These are phyloP conservation scores for Penicillium sp. DNA, from an alignment of 2,329 filamentous ascomycete species.

Conservation along the genomic window DNA sequence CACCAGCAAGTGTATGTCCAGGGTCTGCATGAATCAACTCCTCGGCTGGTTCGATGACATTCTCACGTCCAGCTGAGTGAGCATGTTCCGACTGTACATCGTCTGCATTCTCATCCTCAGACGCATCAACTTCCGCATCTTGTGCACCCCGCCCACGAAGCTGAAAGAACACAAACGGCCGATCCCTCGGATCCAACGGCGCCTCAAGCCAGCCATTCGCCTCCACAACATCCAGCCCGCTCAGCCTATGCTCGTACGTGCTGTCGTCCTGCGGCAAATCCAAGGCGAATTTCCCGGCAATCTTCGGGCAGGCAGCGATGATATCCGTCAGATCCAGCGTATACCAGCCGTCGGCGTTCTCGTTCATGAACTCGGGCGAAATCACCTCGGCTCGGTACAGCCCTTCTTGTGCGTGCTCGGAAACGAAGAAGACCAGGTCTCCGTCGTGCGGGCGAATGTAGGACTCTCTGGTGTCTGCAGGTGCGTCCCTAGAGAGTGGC, in stretches of 20 bases:
- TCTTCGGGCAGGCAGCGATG: neutral
- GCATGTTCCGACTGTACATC: too few relatives aligned
- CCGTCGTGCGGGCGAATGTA: conserved; percentile 1
- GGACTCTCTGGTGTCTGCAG: neutral
- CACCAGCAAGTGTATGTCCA: too few relatives aligned
- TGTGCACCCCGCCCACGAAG: neutral
- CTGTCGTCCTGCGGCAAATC: neutral
- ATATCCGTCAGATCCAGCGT: conserved; percentile 2
- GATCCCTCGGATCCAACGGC: neutral
- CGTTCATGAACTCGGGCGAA: neutral
- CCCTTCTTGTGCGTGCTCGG: neutral
- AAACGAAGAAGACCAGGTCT: neutral
- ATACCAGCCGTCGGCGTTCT: conserved; percentile 3
- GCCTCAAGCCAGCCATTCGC: neutral
- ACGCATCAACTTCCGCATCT: too few relatives aligned
- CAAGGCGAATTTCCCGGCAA: neutral
- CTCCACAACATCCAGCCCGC: neutral
- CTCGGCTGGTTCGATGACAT: too few relatives aligned
- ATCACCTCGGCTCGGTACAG: conserved; percentile 6
- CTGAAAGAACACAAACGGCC: neutral
- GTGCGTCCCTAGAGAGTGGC: neutral
- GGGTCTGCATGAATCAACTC: too few relatives aligned
- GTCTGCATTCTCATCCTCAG: neutral
- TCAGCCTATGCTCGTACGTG: neutral
- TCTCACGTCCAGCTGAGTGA: too few relatives aligned